Evolutionary conservation across 2,329 filamentous ascomycete genomes (phyloP).

Genomic region (Alternaria gansuensis): DNA sequence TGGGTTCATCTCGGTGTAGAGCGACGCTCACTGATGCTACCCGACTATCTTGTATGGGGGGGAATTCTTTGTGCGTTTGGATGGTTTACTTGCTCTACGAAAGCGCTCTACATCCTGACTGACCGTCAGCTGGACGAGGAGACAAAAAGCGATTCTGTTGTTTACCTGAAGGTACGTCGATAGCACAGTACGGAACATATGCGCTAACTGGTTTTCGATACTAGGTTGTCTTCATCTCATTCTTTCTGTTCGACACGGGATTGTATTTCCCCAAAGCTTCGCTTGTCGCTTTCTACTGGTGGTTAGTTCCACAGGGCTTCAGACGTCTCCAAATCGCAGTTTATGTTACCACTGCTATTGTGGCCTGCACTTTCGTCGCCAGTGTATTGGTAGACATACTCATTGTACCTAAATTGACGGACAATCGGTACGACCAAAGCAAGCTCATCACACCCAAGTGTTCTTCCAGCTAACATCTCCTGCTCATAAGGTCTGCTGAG

Average conservation of each 20-base stretch:
- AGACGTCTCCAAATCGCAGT: slow-evolving; percentile 29
- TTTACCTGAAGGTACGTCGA: slow-evolving; percentile 25
- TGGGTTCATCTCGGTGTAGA: slow-evolving; percentile 30
- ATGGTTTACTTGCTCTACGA: slow-evolving; percentile 30
- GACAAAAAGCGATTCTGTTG: slow-evolving; percentile 28
- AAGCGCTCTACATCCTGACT: slow-evolving; percentile 29
- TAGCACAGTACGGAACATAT: not conserved
- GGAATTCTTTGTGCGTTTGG: slow-evolving; percentile 33
- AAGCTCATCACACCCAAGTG: not conserved
- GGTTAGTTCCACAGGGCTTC: slow-evolving; percentile 35
- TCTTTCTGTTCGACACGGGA: slow-evolving; percentile 35
- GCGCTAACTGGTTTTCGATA: not conserved
- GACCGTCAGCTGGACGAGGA: slow-evolving; percentile 28
- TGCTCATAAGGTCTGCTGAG: slow-evolving; percentile 23
- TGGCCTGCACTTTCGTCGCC: slow-evolving; percentile 24
- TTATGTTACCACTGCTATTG: slow-evolving; percentile 20
- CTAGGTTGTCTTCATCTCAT: slow-evolving; percentile 32
- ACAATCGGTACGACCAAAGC: slow-evolving; percentile 31
- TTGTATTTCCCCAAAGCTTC: slow-evolving; percentile 36
- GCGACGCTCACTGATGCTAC: slow-evolving; percentile 23
- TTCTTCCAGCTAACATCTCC: not conserved
- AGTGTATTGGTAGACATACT: slow-evolving; percentile 31
- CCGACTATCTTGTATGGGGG: slow-evolving; percentile 36
- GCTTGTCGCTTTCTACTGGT: slow-evolving; percentile 37
- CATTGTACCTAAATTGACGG: slow-evolving; percentile 19